Percentiles rank a stretch among this genome's conserved stretches.
Evolutionary conservation across 345 rosid species (phyloP).

Genomic region (Rhodamnia argentea): DNA sequence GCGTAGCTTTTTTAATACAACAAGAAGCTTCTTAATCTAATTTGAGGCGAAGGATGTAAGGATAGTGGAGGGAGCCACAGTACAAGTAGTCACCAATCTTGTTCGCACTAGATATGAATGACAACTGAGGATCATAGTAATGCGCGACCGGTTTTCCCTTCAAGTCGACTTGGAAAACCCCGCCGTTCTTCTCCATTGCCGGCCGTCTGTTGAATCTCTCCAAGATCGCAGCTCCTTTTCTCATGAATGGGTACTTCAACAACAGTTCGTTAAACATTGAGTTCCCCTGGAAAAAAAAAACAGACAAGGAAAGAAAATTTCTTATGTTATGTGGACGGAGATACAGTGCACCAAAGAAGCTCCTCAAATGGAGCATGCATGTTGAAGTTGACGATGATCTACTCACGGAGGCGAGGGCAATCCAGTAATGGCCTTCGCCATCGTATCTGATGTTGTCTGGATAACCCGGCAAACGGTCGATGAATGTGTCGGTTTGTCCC

Average conservation of each 20-base stretch:
- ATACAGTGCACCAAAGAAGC: background rate
- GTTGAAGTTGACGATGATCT: background rate
- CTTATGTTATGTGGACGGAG: background rate
- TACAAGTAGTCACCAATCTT: slow-evolving; percentile 53
- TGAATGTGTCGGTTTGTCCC: slow-evolving; percentile 39
- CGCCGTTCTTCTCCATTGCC: slow-evolving; percentile 10
- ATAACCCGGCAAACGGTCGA: slow-evolving; percentile 39
- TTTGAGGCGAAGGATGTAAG: slow-evolving; percentile 30
- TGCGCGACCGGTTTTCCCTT: slow-evolving; percentile 47
- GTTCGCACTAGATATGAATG: slow-evolving; percentile 22
- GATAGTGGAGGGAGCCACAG: slow-evolving; percentile 26
- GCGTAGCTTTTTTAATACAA: background rate
- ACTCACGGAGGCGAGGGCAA: slow-evolving; percentile 41
- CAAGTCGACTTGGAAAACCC: slow-evolving; percentile 47
- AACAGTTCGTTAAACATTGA: slow-evolving; percentile 6
- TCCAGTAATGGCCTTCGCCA: slow-evolving; percentile 71
- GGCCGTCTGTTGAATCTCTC: slow-evolving; percentile 8
- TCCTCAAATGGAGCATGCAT: background rate
- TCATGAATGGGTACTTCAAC: slow-evolving; percentile 27
- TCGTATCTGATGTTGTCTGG: slow-evolving; percentile 78
- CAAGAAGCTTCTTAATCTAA: background rate
- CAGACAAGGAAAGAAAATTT: too few species aligned
- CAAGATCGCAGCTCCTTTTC: slow-evolving; percentile 27
- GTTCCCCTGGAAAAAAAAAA: background rate
- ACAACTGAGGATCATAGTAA: slow-evolving; percentile 31